A percentile compares a stretch with the other conserved stretches of the same genome.
Conservation (phyloP, 257 asterid species). For the Solanum chilense region DNA sequence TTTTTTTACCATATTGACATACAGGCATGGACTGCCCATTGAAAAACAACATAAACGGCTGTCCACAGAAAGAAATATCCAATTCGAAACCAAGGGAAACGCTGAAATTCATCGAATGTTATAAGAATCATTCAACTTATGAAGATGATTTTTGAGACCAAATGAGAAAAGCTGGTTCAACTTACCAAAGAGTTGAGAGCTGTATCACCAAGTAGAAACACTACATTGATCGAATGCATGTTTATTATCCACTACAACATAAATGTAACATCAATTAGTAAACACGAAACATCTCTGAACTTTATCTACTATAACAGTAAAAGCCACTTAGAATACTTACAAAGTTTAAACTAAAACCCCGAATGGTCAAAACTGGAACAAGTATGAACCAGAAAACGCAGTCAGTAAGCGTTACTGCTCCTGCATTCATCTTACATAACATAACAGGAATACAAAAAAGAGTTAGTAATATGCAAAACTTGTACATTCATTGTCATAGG, state of each 20-base stretch:
- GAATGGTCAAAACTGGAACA: slow-evolving; percentile 74
- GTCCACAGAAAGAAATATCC: slow-evolving; percentile 87
- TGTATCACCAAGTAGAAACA: slow-evolving; percentile 79
- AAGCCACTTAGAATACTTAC: slow-evolving; percentile 33
- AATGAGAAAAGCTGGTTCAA: neutral
- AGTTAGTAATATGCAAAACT: neutral
- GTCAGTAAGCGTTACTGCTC: slow-evolving; percentile 89
- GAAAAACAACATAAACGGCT: slow-evolving; percentile 52
- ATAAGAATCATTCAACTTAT: neutral
- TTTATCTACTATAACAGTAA: neutral
- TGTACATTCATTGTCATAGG: neutral
- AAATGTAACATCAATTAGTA: neutral
- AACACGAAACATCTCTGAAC: neutral
- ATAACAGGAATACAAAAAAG: neutral
- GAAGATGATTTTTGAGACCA: neutral
- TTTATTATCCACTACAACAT: slow-evolving; percentile 64
- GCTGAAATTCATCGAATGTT: slow-evolving; percentile 31
- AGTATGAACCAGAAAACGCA: slow-evolving; percentile 83
- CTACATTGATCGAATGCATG: slow-evolving; percentile 87
- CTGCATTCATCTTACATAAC: slow-evolving; percentile 68
- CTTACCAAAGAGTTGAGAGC: slow-evolving; percentile 74
- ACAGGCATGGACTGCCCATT: slow-evolving; percentile 83
- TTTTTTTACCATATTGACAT: slow-evolving; percentile 46
- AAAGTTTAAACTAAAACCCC: slow-evolving; percentile 65
- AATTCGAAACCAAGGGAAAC: slow-evolving; percentile 90